These are phyloP conservation scores for Naganishia sp. DNA, from an alignment of 1,284 basidiomycete genomes.

Conservation along the genomic window DNA sequence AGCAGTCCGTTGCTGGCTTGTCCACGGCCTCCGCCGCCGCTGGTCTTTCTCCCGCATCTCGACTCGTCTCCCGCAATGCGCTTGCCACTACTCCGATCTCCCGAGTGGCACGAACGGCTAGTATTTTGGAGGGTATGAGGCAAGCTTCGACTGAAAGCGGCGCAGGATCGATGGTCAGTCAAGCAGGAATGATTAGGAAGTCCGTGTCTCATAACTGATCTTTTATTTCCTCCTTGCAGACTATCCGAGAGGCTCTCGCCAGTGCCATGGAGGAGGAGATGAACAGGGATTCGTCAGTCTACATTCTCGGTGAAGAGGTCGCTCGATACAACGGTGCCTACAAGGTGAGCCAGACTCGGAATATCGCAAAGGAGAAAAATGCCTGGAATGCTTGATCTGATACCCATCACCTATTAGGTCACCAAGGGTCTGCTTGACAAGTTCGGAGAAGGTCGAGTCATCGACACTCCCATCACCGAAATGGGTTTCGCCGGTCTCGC, in stretches of 20 bases:
- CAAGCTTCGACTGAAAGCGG: constrained; percentile 47
- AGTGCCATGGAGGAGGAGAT: constrained; percentile 99
- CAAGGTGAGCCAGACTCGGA: constrained; percentile 65
- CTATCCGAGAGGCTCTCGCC: constrained; percentile 97
- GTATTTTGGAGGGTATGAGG: constrained; percentile 43
- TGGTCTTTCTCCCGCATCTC: constrained; percentile 19
- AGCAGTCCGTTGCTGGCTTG: constrained; percentile 18
- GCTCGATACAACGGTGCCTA: constrained; percentile 99
- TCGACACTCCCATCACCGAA: constrained; percentile 97
- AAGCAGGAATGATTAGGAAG: neutral
- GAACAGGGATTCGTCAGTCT: constrained; percentile 92
- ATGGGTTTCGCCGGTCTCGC: constrained; percentile 98
- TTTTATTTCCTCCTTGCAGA: constrained; percentile 61
- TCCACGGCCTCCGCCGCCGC: constrained; percentile 19
- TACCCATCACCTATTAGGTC: constrained; percentile 59
- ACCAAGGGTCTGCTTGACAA: constrained; percentile 98
- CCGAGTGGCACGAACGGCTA: constrained; percentile 41
- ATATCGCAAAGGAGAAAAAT: neutral
- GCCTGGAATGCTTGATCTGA: neutral
- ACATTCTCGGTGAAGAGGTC: constrained; percentile 96
- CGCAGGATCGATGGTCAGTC: constrained; percentile 47
- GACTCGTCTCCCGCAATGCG: constrained; percentile 39
- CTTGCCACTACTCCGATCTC: constrained; percentile 47
- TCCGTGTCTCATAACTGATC: neutral
- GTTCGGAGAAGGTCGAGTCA: constrained; percentile 97